A percentile compares a stretch with the other conserved stretches of the same genome.
Conservation (phyloP, 495 filamentous ascomycete species). For the Penicillium parvum region DNA sequence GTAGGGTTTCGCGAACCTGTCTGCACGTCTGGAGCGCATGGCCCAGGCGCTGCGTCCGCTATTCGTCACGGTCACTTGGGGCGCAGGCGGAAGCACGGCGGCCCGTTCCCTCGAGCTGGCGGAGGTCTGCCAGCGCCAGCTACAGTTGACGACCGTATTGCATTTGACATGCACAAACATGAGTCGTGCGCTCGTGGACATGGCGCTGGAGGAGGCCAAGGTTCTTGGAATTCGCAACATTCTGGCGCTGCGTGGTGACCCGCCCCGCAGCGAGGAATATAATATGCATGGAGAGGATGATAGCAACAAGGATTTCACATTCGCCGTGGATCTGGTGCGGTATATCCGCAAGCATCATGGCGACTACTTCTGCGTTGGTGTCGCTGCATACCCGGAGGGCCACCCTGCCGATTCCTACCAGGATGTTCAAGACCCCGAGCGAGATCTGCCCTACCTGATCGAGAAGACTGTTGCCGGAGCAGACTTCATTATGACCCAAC, state of each 20-base stretch:
- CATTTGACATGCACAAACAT: constrained; percentile 98
- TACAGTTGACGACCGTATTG: constrained; percentile 89
- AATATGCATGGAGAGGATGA: constrained; percentile 57
- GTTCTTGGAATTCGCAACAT: constrained; percentile 93
- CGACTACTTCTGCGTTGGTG: constrained; percentile 95
- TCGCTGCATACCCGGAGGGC: constrained; percentile 91
- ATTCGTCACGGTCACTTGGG: constrained; percentile 98
- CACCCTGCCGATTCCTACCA: constrained; percentile 88
- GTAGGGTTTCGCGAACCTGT: constrained; percentile 84
- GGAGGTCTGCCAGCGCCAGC: constrained; percentile 87
- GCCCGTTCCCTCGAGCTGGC: constrained; percentile 88
- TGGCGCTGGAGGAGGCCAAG: constrained; percentile 87
- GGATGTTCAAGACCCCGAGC: constrained; percentile 68
- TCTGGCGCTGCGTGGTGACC: constrained; percentile 89
- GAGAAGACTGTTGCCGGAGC: constrained; percentile 90
- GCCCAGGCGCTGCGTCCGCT: constrained; percentile 80
- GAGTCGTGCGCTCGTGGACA: constrained; percentile 78
- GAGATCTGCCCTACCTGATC: constrained; percentile 83
- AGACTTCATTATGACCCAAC: constrained; percentile 98
- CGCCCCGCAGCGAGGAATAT: constrained; percentile 86
- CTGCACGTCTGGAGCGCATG: constrained; percentile 93
- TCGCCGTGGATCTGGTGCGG: constrained; percentile 83
- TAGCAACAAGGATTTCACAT: constrained; percentile 77
- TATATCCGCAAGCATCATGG: constrained; percentile 84
- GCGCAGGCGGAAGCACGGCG: constrained; percentile 88